Conservation (phyloP, 129 eudicot species). For the Gnaphalium uliginosum region DNA sequence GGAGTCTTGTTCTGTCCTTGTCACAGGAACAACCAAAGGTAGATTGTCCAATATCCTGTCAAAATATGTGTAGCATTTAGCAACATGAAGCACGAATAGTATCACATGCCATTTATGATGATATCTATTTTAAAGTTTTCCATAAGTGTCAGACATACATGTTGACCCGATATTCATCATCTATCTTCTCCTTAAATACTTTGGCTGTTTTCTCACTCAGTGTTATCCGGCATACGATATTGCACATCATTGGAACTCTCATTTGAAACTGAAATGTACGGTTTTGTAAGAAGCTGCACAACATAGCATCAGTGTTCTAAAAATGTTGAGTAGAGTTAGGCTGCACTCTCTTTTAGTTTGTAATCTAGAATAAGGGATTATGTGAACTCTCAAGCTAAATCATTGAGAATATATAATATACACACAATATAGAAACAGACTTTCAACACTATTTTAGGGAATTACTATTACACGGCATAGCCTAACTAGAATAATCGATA, state of each 20-base stretch:
- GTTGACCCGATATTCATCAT: constrained; percentile 59
- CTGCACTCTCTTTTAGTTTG: too few relatives aligned
- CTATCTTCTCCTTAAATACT: constrained; percentile 43
- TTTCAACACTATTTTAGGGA: too few relatives aligned
- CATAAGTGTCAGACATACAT: constrained; percentile 40
- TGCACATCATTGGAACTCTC: constrained; percentile 49
- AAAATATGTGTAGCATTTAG: not conserved
- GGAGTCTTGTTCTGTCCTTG: constrained; percentile 23
- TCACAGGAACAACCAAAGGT: constrained; percentile 51
- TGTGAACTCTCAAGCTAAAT: too few relatives aligned
- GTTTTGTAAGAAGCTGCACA: too few relatives aligned
- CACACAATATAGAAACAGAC: too few relatives aligned
- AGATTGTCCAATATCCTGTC: constrained; percentile 61
- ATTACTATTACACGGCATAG: not conserved
- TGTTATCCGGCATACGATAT: constrained; percentile 38
- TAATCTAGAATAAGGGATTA: too few relatives aligned
- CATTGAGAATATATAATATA: too few relatives aligned
- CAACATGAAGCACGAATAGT: not conserved
- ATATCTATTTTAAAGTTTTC: not conserved
- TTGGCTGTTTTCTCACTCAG: constrained; percentile 43
- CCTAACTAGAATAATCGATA: not conserved
- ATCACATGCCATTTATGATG: not conserved
- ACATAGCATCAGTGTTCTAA: too few relatives aligned
- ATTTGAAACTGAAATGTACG: constrained; percentile 45
- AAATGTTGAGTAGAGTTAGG: too few relatives aligned